Base-by-base conservation (phyloP, 192 early-diverging fungal genomes). In the Podila minutissima region DNA sequence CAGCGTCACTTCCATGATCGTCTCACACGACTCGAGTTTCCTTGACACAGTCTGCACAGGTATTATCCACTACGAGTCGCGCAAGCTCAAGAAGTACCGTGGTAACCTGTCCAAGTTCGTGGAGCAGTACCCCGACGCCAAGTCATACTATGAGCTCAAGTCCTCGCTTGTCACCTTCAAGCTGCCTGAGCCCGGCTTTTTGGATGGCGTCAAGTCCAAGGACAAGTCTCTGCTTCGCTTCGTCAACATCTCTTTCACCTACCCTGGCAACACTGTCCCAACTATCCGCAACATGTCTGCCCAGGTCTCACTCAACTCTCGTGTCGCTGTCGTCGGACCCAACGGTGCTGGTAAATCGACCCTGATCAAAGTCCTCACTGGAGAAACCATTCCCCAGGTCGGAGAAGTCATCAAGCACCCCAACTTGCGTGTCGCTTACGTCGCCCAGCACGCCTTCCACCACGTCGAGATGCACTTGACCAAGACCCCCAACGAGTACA, bases 11-110 rank as follows among this genome's bases (percentile, higher is more conserved):
- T 92, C 88, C 49, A 89, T 94, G 86, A 92, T 94, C 59, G 93
- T 94, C 66, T 95, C 94, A 59, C 93, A 95, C 91, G 94, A 95
- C 84, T 91, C 92, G 59, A 86, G 90, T 53, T 95, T 95, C 90
- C 77, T 95, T 20, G 93, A 95, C 86, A 83, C 82, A 59, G 89
- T 89, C 70, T 93, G 91, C 82, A 94, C 93, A 37, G 83, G 93
- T 78, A 93, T 94, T 66, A 93, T 94, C 65, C 93, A 95, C 70
- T 95, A 94, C 84, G 92, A 94, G 75, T 62, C 49, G 6, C 91
- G 91, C 86, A 94, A 93, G 84, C 85, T 94, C 69, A 89, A 92
- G 83, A 70, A 70, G 68, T 70, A 94, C 85, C 76, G 83, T 55
- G 93, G 92, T 66, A 94, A 93, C 83, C 72, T 94, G 67, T 90